These are phyloP conservation scores for Beauveria rudraprayagi DNA, from an alignment of 2,329 filamentous ascomycete genomes.

Conservation along the genomic window DNA sequence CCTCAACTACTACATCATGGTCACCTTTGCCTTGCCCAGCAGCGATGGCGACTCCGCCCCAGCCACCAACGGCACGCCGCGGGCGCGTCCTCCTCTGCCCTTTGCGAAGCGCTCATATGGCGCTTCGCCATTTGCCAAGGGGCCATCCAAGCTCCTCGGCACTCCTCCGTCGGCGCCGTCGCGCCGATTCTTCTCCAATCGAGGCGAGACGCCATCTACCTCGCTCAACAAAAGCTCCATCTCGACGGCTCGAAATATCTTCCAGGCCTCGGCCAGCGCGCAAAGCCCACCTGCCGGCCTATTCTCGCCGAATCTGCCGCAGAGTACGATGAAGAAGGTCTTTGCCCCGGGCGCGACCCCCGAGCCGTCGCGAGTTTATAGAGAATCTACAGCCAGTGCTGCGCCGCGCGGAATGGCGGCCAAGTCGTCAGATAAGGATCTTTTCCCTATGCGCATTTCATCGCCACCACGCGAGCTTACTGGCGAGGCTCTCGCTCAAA, in stretches of 20 bases:
- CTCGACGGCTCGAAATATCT: conserved; percentile 32
- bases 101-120: conserved; percentile 36
- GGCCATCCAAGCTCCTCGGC: conserved; percentile 25
- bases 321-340: conserved; percentile 38
- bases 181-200: conserved; percentile 27
- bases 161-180: conserved; percentile 31
- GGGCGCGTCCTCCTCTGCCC: conserved; percentile 32
- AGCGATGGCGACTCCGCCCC: conserved; percentile 26
- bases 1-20: conserved; percentile 20
- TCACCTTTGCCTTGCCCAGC: conserved; percentile 29
- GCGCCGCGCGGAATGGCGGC: conserved; percentile 42
- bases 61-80: conserved; percentile 27
- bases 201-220: conserved; percentile 28
- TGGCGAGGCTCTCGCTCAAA: conserved; percentile 45
- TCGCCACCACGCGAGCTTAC: conserved; percentile 48
- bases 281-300: conserved; percentile 25
- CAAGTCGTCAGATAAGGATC: conserved; percentile 40
- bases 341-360: conserved; percentile 40
- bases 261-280: conserved; percentile 30
- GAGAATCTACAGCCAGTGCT: conserved; percentile 38
- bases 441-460: conserved; percentile 51
- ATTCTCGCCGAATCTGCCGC: conserved; percentile 39
- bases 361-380: conserved; percentile 33
- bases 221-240: conserved; percentile 29
- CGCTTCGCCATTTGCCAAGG: conserved; percentile 26